phyloP scores from a whole-genome alignment of 257 asterid species.

The Fraxinus anomala region DNA sequence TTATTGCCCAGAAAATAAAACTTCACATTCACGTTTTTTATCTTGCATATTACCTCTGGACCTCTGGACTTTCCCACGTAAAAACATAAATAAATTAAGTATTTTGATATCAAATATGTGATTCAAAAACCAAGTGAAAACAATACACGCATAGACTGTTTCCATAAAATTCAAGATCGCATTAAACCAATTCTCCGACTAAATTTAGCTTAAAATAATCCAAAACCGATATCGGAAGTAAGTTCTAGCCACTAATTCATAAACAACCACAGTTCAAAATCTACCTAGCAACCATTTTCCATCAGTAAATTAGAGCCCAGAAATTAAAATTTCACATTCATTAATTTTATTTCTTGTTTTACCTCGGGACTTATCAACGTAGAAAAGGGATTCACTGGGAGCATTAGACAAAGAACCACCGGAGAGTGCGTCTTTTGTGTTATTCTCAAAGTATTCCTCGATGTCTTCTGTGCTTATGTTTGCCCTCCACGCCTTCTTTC shows the following conservation, averaged over 20 bases:
- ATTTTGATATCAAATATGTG: too few relatives aligned
- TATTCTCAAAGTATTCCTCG: slow-evolving; percentile 79
- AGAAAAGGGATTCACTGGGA: slow-evolving; percentile 71
- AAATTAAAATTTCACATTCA: background rate
- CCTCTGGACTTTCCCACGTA: slow-evolving; percentile 54
- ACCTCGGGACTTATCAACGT: slow-evolving; percentile 89
- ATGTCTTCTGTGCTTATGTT: slow-evolving; percentile 86
- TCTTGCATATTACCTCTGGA: slow-evolving; percentile 58
- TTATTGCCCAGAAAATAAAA: background rate
- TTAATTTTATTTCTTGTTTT: background rate
- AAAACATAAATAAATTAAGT: slow-evolving; percentile 19
- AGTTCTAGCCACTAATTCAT: too few relatives aligned
- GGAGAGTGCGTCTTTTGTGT: slow-evolving; percentile 91
- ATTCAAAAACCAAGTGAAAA: too few relatives aligned
- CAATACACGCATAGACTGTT: too few relatives aligned
- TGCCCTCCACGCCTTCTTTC: slow-evolving; percentile 97
- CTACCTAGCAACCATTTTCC: background rate
- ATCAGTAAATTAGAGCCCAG: background rate
- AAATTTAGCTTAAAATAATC: background rate
- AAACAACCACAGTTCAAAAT: background rate
- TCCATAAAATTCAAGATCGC: too few relatives aligned
- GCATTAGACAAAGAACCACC: slow-evolving; percentile 80
- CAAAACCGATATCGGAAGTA: background rate
- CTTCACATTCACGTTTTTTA: background rate
- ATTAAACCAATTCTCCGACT: too few relatives aligned